Evolutionary conservation across 495 filamentous ascomycete species (phyloP).

Genomic region (Aspergillus affinis): DNA sequence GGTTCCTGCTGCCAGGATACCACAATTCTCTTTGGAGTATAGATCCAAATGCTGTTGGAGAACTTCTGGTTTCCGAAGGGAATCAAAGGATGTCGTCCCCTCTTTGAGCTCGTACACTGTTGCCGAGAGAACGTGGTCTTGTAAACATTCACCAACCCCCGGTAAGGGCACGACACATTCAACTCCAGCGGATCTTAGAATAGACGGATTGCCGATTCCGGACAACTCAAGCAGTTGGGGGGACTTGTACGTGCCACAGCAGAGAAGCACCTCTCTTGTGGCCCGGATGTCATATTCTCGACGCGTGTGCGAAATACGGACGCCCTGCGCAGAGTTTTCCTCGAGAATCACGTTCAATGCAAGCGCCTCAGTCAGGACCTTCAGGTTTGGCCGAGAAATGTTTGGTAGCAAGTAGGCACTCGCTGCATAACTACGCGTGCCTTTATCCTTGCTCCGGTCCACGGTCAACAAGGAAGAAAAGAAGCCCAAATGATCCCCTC

Average conservation of each 20-base stretch:
- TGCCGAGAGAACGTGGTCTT: constrained; percentile 39
- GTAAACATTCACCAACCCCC: constrained; percentile 47
- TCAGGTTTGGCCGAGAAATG: constrained; percentile 24
- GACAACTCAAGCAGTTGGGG: constrained; percentile 59
- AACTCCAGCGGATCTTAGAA: constrained; percentile 35
- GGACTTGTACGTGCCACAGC: constrained; percentile 50
- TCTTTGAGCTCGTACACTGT: constrained; percentile 29
- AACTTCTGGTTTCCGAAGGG: constrained; percentile 29
- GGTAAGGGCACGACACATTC: constrained; percentile 34
- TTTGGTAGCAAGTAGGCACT: constrained; percentile 30
- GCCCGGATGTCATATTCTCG: constrained; percentile 44
- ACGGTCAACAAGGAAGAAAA: constrained; percentile 38
- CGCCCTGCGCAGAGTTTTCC: constrained; percentile 29
- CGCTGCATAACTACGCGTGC: constrained; percentile 53
- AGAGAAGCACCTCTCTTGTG: constrained; percentile 53
- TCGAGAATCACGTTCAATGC: constrained; percentile 28
- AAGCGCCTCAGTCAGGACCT: constrained; percentile 31
- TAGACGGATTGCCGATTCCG: constrained; percentile 46
- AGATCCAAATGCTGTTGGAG: constrained; percentile 21
- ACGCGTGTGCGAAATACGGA: constrained; percentile 34
- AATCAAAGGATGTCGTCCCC: constrained; percentile 36
- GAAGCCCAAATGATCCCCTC: constrained; percentile 36
- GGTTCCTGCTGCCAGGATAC: constrained; percentile 17
- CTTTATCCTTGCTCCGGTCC: constrained; percentile 39
- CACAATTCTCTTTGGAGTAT: constrained; percentile 17